phyloP scores from a whole-genome alignment of 768 basidiomycete species.

The Pleurotus djamor region DNA sequence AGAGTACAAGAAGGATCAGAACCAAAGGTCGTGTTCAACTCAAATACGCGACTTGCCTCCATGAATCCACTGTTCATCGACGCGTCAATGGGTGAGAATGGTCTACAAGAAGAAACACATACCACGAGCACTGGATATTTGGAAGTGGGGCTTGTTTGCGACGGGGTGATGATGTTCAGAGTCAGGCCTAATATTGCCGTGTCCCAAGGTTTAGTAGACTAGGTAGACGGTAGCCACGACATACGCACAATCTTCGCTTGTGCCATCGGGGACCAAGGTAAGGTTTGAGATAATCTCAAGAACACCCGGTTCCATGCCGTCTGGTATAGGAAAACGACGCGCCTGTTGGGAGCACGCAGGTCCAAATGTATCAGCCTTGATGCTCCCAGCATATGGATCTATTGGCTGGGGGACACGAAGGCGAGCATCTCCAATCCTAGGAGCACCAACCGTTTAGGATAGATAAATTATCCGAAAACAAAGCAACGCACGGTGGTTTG shows the following conservation, averaged over 20 bases:
- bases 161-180: conserved; percentile 51
- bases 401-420: conserved; percentile 39
- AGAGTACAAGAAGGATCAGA: background rate
- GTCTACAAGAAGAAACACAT: conserved; percentile 15
- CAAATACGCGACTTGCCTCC: conserved; percentile 28
- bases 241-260: conserved; percentile 46
- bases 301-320: conserved; percentile 28
- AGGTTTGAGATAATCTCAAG: conserved; percentile 30
- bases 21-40: background rate
- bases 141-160: conserved; percentile 29
- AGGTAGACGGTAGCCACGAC: background rate
- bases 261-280: conserved; percentile 23
- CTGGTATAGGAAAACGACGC: conserved; percentile 19
- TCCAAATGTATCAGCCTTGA: conserved; percentile 37
- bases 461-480: background rate
- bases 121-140: conserved; percentile 56
- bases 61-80: conserved; percentile 42
- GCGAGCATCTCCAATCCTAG: conserved; percentile 33
- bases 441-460: too few relatives aligned
- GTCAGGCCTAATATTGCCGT: conserved; percentile 36
- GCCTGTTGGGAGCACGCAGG: conserved; percentile 46
- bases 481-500: conserved; percentile 28
- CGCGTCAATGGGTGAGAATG: background rate
- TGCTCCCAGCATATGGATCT: conserved; percentile 28
- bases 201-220: background rate